Percentiles rank a stretch among this genome's conserved stretches.
These are phyloP conservation scores for Massarina eburnea DNA, from an alignment of 2,329 filamentous ascomycete species.

Conservation along the genomic window DNA sequence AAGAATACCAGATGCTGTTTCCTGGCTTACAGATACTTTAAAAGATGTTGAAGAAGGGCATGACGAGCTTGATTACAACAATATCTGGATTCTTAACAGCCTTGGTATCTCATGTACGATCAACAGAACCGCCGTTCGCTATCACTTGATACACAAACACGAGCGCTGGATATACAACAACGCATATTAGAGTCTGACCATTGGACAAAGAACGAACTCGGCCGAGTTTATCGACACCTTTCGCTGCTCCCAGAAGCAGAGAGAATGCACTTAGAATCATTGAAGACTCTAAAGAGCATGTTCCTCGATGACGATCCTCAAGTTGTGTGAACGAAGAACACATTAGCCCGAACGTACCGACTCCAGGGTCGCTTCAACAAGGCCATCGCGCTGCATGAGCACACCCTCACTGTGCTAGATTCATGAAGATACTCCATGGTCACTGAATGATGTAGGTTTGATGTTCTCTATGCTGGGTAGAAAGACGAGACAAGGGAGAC, in stretches of 20 bases:
- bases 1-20: background rate
- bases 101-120: slow-evolving; percentile 1
- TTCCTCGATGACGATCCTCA: background rate
- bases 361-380: background rate
- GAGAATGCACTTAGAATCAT: background rate
- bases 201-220: slow-evolving; percentile 1
- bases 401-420: background rate
- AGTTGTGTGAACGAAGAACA: background rate
- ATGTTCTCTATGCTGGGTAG: background rate
- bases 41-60: too few relatives aligned
- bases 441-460: background rate
- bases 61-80: too few relatives aligned
- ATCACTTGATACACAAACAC: background rate
- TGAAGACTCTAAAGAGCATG: background rate
- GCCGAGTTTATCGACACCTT: background rate
- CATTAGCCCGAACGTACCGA: slow-evolving; percentile 1
- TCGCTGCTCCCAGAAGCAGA: background rate
- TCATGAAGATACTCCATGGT: background rate
- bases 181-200: background rate
- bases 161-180: background rate
- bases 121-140: background rate
- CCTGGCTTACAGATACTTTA: background rate
- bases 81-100: background rate
- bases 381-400: background rate
- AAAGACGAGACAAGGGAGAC: too few relatives aligned